Conservation (phyloP, 345 rosid species). For the Camelina sativa region DNA sequence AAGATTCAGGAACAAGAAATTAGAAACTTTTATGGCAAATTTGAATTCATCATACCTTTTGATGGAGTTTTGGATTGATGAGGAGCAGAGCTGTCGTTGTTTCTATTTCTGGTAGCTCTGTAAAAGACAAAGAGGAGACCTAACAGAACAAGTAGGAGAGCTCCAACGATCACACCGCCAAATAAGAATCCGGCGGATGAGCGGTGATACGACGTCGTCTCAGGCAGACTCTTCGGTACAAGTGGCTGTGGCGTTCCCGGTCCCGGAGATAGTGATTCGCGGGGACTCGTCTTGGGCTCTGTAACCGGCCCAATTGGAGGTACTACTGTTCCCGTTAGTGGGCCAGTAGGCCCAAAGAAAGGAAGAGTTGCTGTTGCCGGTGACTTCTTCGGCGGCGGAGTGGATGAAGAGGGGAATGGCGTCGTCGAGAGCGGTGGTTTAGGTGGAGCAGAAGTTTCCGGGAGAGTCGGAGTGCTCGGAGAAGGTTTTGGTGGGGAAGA, state of each 20-base stretch:
- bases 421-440: conserved; percentile 24
- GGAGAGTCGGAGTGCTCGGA: conserved; percentile 32
- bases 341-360: conserved; percentile 41
- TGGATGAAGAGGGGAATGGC: conserved; percentile 32
- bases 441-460: conserved; percentile 31
- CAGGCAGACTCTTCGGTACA: conserved; percentile 41
- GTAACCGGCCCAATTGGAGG: conserved; percentile 25
- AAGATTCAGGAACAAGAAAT: background rate
- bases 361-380: conserved; percentile 37
- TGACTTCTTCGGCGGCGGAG: conserved; percentile 38
- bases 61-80: conserved; percentile 27
- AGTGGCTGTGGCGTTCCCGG: conserved; percentile 38
- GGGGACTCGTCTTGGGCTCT: conserved; percentile 37
- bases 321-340: conserved; percentile 21
- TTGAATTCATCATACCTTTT: conserved; percentile 19
- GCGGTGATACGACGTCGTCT: conserved; percentile 41
- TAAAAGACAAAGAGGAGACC: conserved; percentile 45
- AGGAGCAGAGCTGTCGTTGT: conserved; percentile 21
- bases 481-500: conserved; percentile 40
- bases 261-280: conserved; percentile 14
- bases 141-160: conserved; percentile 38
- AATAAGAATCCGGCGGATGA: conserved; percentile 39
- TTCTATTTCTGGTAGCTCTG: conserved; percentile 45
- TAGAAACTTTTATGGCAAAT: background rate
- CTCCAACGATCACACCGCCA: conserved; percentile 40